Base-by-base conservation (phyloP, 441 rosid species). In the Viola pubescens region DNA sequence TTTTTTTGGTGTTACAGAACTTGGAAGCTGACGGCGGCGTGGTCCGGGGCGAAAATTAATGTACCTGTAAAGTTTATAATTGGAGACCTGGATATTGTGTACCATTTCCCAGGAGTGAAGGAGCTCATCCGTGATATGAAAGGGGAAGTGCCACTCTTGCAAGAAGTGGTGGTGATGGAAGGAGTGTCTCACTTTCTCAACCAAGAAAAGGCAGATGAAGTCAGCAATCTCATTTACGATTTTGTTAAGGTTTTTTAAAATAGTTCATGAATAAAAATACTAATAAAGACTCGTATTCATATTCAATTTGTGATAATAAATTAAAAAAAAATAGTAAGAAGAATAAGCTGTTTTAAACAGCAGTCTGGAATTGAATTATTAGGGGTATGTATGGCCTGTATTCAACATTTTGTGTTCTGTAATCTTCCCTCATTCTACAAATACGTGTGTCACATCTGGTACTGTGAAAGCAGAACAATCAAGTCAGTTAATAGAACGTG, bases 51-150 rank as follows among this genome's bases (percentile, higher is more conserved):
- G 54, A 65, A 71, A 75, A 65, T 82, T 7, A 9, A 52, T 39
- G 86, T 82, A 41, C 92, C 92, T 1, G 77, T 69, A 37, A 85
- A 83, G 70, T 88, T 88, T 67, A 74, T 88, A 0, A 72, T 88
- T 3, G 96, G 96, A 2, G 92, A 82, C 58, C 79, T 57, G 42
- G 92, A 88, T 73, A 50, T 82, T 42, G 73, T 79, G 6, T 85
- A 85, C 58, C 59, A 70, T 40, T 4, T 62, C 3, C 78, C 82
- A 0, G 90, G 85, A 4, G 56, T 70, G 39, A 83, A 83, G 41
- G 85, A 83, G 1, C 82, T 76, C 51, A 68, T 85, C 4, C 58
- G 76, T 59, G 70, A 61, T 19, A 86, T 85, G 48, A 88, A 85
- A 60, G 77, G 58, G 47, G 69, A 71, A 16, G 92, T 80, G 54